Base-by-base conservation (phyloP, 805 yeast genomes). In the Candida michaelii region DNA sequence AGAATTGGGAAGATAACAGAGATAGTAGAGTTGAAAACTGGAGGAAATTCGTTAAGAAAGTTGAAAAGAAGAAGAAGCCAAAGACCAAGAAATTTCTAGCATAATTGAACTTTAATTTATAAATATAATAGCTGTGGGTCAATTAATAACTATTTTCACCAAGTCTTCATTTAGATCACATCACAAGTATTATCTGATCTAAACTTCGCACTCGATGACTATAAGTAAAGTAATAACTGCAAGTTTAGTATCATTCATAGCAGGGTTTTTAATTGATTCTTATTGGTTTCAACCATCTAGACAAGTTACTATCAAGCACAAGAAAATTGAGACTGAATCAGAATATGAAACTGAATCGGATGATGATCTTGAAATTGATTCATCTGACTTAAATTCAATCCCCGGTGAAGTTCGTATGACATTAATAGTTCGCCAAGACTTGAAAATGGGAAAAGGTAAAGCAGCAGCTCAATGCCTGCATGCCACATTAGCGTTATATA, bases 391-490 rank as follows among this genome's bases (percentile, higher is more conserved):
- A 49, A 84, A 84, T 52, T 80, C 76, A 13, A 65, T 85, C 2
- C 85, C 85, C 0, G 95, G 93, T 0, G 93, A 85, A 59, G 87
- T 84, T 10, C 70, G 85, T 54, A 85, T 91, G 96, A 89, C 93
- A 0, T 69, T 93, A 18, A 80, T 89, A 3, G 89, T 93, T 4
- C 80, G 99, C 46, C 85, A 83, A 21, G 99, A 93, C 60, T 68
- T 93, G 47, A 83, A 80, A 32, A 93, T 93, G 98, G 81, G 85
- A 24, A 89, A 88, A 63, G 99, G 99, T 16, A 93, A 93, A 59
- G 83, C 87, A 2, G 97, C 98, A 4, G 99, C 99, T 5, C 99
- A 93, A 59, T 91, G 98, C 63, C 83, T 89, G 29, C 99, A 93
- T 67, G 99, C 99, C n/a, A 95, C 98, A 0, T 73, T 93, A 25